phyloP scores from a whole-genome alignment of 2,329 filamentous ascomycete species.

The Zymoseptoria ardabiliae region DNA sequence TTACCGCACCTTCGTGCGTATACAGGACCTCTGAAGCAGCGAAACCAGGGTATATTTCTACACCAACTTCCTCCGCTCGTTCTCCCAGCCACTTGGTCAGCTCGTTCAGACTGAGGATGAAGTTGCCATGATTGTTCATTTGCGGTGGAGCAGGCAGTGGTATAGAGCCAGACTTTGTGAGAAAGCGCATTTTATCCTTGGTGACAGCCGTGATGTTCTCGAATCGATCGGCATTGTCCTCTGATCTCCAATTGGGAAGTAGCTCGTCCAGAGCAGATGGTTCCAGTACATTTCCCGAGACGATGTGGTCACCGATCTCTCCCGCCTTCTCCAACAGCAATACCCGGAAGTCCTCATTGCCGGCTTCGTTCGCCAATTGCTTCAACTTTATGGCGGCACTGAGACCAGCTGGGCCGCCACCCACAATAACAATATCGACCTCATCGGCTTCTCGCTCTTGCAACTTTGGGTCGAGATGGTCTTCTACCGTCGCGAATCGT shows the following conservation, averaged over 20 bases:
- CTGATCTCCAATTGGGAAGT: slow-evolving; percentile 85
- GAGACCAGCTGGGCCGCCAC: slow-evolving; percentile 88
- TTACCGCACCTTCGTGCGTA: slow-evolving; percentile 75
- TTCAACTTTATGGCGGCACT: slow-evolving; percentile 90
- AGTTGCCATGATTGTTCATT: slow-evolving; percentile 98
- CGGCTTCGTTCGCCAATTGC: slow-evolving; percentile 87
- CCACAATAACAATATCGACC: slow-evolving; percentile 95
- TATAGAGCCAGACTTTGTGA: slow-evolving; percentile 72
- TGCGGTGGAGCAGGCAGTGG: slow-evolving; percentile 85
- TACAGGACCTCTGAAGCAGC: slow-evolving; percentile 91
- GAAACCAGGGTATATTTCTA: slow-evolving; percentile 94
- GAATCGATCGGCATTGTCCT: slow-evolving; percentile 82
- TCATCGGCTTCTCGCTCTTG: slow-evolving; percentile 85
- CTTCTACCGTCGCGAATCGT: slow-evolving; percentile 31
- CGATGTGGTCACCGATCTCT: slow-evolving; percentile 87
- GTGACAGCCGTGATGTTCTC: slow-evolving; percentile 78
- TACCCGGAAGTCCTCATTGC: slow-evolving; percentile 93
- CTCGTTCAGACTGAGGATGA: slow-evolving; percentile 92
- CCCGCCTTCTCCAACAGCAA: slow-evolving; percentile 90
- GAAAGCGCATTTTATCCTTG: slow-evolving; percentile 83
- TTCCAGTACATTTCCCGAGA: slow-evolving; percentile 93
- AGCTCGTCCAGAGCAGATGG: slow-evolving; percentile 82
- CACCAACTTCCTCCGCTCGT: slow-evolving; percentile 89
- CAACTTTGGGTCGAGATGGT: slow-evolving; percentile 38
- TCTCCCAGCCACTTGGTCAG: slow-evolving; percentile 94